Evolutionary conservation across 2,329 filamentous ascomycete species (phyloP), one percentile per base, ranked within the genome.

Genomic region (Tolypocladium tropicale): DNA sequence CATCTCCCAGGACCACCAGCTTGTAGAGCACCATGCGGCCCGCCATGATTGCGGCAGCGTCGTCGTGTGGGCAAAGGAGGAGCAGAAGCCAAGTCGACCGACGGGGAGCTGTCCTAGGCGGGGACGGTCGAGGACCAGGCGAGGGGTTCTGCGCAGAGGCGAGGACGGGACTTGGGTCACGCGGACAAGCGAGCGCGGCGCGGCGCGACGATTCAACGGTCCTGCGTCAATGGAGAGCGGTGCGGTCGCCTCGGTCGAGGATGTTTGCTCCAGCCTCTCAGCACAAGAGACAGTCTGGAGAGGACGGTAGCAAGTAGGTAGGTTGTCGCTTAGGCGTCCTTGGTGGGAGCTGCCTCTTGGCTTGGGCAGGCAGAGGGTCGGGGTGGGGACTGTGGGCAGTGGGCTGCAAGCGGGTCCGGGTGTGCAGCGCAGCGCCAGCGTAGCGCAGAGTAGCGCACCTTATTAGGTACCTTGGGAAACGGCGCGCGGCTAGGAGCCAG

Each of bases 11-110:
- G 76, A 96, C 91, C 83, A 96, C 91, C 81, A 96, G 76, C 77
- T 95, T 95, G 79, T 96, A 95, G 72, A 95, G 77, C 70, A 91
- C 92, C 90, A 95, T 95, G 80, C 93, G 92, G 68, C 89, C 89
- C 76, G 89, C 85, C 90, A 94, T 94, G 72, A 63, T 69, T 65
- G 68, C 65, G 64, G 60, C 61, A 60, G 58, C 58, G 58, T 60
- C 56, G 58, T 58, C 56, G 23, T 18, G 36, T 18, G 51, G 53
- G 50, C 46, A 49, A 36, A 14, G 51, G 46, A 52, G 57, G 43
- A 53, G 23, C 49, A 25, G 52, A 53, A 30, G 28, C 46, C 25
- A 49, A 32, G 46, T 21, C 46, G 46, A 50, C 46, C 46, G 28
- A 33, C 10, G 28, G 46, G 28, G 6, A 49, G 46, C 46, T 32